Base-by-base conservation (phyloP, 148 eudicot genomes). In the Pharnaceum exiguum region DNA sequence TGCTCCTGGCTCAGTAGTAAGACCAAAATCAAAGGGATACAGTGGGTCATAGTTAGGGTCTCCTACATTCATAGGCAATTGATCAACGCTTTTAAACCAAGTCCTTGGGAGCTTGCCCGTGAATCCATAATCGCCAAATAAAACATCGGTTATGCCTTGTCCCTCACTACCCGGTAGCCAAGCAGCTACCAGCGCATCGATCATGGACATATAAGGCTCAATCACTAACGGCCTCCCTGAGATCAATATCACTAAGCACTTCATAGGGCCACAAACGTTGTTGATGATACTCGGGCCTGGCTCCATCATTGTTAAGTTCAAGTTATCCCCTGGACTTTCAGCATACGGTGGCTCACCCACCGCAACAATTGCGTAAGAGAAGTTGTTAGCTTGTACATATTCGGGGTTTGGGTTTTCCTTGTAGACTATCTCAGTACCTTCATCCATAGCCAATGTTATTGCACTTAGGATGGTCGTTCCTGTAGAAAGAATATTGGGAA, bases 311-410 rank as follows among this genome's bases (percentile, higher is more conserved):
- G 80, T 78, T 24, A 82, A 35, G 46, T 82, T 81, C 51, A 46
- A 10, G 37, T 52, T 78, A 32, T 78, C 83, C 2, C 83, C 83
- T 0, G 4, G 15, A 19, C 57, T 62, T 47, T 81, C 86, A 0
- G 75, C 80, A 22, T 72, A 81, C 5, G 86, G 86, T 9, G 63
- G 44, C 62, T 81, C 86, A 7, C 86, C 86, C 59, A 81, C 82
- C 0, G 75, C 81, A 16, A 81, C 78, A n/a, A 82, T 82, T 13
- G 86, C 86, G 13, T 82, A 82, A 17, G 75, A 52, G 52, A 78
- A 75, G 40, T 59, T 51, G 35, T 36, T 63, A 24, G 74, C 46
- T 38, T 72, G 67, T 42, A 78, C 46, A n/a, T 59, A 75, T 3
- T 67, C 36, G 0, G 36, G 25, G 27, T 68, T 56, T 0, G 75